A percentile compares a stretch with the other conserved stretches of the same genome.
Evolutionary conservation across 495 filamentous ascomycete species (phyloP).

Genomic region (Thermochaetoides thermophila): DNA sequence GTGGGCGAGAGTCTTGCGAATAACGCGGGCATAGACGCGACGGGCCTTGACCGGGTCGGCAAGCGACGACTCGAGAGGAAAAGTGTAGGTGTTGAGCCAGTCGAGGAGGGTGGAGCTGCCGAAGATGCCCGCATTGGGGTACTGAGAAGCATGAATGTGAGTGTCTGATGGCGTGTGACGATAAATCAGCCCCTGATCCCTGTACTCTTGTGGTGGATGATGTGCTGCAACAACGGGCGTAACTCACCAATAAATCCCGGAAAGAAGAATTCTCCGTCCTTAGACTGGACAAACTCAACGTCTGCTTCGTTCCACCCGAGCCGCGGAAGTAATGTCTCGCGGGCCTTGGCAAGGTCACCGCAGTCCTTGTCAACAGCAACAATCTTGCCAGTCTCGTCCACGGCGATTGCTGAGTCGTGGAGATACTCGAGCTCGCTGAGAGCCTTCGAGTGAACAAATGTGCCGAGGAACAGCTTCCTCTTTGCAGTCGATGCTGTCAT

Average conservation of each 20-base stretch:
- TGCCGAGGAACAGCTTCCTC: slow-evolving; percentile 32
- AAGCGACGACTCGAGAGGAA: slow-evolving; percentile 72
- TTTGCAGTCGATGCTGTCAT: neutral
- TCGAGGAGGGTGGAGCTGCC: slow-evolving; percentile 76
- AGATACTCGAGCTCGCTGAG: slow-evolving; percentile 41
- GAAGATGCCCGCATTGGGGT: slow-evolving; percentile 84
- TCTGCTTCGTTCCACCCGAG: slow-evolving; percentile 30
- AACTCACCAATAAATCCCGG: slow-evolving; percentile 75
- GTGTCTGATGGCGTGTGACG: slow-evolving; percentile 45
- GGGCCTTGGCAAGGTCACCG: slow-evolving; percentile 12
- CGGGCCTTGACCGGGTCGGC: slow-evolving; percentile 29
- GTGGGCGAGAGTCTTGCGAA: slow-evolving; percentile 66
- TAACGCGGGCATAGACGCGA: slow-evolving; percentile 56
- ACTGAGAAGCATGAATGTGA: slow-evolving; percentile 87
- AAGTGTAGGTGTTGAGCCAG: slow-evolving; percentile 93
- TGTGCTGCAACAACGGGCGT: neutral
- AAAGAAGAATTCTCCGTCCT: slow-evolving; percentile 63
- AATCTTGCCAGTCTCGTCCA: slow-evolving; percentile 52
- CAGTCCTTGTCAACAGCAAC: slow-evolving; percentile 32
- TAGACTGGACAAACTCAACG: slow-evolving; percentile 14
- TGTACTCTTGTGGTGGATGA: neutral
- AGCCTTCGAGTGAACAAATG: slow-evolving; percentile 43
- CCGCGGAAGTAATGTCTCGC: slow-evolving; percentile 11
- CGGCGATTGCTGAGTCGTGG: slow-evolving; percentile 47
- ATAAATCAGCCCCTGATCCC: neutral